Conservation (phyloP, 139 green algal species). For the Mychonastes homosphaera region DNA sequence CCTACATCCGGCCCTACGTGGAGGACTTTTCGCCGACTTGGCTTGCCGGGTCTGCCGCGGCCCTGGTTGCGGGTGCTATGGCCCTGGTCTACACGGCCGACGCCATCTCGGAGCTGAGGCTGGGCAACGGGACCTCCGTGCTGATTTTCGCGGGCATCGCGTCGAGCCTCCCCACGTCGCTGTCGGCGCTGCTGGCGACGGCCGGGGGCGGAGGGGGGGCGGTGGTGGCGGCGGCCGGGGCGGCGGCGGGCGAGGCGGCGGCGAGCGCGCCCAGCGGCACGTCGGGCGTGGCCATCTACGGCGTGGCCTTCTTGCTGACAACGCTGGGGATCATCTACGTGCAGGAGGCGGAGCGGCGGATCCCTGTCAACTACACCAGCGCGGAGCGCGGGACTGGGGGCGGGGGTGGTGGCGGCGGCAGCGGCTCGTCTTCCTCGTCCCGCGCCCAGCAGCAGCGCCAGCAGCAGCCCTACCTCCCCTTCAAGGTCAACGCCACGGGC, state of each 20-base stretch:
- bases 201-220: too few relatives aligned
- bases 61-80: conserved; percentile 78
- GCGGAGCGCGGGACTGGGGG: conserved; percentile 22
- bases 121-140: conserved; percentile 92
- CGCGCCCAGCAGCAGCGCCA: conserved; percentile 35
- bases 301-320: conserved; percentile 74
- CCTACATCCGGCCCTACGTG: conserved; percentile 81
- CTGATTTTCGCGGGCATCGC: conserved; percentile 98
- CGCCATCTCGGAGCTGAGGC: conserved; percentile 25
- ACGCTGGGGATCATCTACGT: conserved; percentile 97
- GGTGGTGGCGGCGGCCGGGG: too few relatives aligned
- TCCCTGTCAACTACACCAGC: conserved; percentile 94
- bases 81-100: conserved; percentile 75
- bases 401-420: neutral
- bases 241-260: too few relatives aligned
- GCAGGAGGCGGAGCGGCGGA: conserved; percentile 90
- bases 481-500: conserved; percentile 84
- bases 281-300: conserved; percentile 61
- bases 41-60: conserved; percentile 50
- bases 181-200: conserved; percentile 19
- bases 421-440: neutral
- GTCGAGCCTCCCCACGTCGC: conserved; percentile 66
- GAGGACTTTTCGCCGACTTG: conserved; percentile 71
- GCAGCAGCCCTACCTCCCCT: conserved; percentile 86
- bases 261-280: conserved; percentile 1